These are phyloP conservation scores for Incumbomyces delicatus DNA, from an alignment of 2,329 filamentous ascomycete genomes.

Conservation along the genomic window DNA sequence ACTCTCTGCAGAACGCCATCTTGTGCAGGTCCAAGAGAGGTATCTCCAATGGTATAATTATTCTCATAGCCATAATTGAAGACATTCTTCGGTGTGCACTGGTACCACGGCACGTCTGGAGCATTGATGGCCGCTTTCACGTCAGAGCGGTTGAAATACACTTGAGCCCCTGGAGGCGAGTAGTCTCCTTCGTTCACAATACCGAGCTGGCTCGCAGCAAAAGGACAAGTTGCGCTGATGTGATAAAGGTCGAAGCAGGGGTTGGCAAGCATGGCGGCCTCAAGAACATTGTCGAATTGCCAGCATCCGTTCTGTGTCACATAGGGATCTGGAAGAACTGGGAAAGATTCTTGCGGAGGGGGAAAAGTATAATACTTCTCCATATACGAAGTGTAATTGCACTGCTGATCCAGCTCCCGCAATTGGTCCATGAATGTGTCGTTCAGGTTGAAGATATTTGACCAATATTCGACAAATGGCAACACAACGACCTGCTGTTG, in stretches of 20 bases:
- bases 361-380: conserved; percentile 55
- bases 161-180: conserved; percentile 27
- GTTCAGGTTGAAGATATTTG: conserved; percentile 37
- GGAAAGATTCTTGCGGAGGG: conserved; percentile 30
- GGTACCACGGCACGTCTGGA: conserved; percentile 22
- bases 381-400: conserved; percentile 38
- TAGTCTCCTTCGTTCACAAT: conserved; percentile 28
- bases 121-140: conserved; percentile 42
- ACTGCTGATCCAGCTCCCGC: conserved; percentile 31
- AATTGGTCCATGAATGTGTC: conserved; percentile 31
- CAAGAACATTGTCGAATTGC: conserved; percentile 9
- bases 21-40: conserved; percentile 42
- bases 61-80: conserved; percentile 28
- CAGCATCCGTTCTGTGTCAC: conserved; percentile 11
- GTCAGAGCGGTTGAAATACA: conserved; percentile 45
- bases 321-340: conserved; percentile 10
- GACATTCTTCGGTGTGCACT: conserved; percentile 34
- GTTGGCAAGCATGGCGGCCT: conserved; percentile 23
- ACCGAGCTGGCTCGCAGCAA: conserved; percentile 25
- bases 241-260: conserved; percentile 45
- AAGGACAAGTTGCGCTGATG: conserved; percentile 37
- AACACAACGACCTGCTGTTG: conserved; percentile 27
- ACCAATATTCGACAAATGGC: conserved; percentile 10
- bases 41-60: conserved; percentile 33
- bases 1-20: conserved; percentile 42